Evolutionary conservation across 345 rosid genomes (phyloP).

Genomic region (Leavenworthia alabamica): DNA sequence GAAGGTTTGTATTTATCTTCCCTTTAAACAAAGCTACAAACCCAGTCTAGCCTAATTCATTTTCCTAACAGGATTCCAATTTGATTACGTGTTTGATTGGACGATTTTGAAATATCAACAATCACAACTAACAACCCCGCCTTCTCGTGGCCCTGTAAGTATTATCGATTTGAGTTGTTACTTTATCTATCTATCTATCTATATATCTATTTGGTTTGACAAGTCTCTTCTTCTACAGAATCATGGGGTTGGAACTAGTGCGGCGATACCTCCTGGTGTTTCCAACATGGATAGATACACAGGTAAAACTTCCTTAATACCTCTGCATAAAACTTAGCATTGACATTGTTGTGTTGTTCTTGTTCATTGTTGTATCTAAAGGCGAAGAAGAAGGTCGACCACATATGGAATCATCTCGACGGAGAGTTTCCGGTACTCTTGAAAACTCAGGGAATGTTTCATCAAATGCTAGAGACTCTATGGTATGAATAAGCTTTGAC

Average conservation of each 20-base stretch:
- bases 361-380: slow-evolving; percentile 13
- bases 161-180: neutral
- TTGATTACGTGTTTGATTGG: slow-evolving; percentile 97
- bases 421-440: slow-evolving; percentile 61
- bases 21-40: neutral
- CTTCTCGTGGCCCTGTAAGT: slow-evolving; percentile 43
- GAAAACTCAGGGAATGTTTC: slow-evolving; percentile 50
- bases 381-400: slow-evolving; percentile 56
- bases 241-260: slow-evolving; percentile 66
- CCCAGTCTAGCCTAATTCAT: neutral
- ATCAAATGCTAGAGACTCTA: slow-evolving; percentile 29
- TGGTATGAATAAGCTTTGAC: slow-evolving; percentile 40
- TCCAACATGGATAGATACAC: slow-evolving; percentile 50
- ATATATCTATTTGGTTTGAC: neutral
- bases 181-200: neutral
- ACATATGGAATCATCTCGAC: slow-evolving; percentile 59
- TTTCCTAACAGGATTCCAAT: slow-evolving; percentile 67
- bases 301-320: slow-evolving; percentile 36
- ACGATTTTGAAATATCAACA: slow-evolving; percentile 96
- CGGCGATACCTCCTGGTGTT: slow-evolving; percentile 50
- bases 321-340: slow-evolving; percentile 13
- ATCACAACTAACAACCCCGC: slow-evolving; percentile 77
- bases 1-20: slow-evolving; percentile 45
- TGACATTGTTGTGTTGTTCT: neutral
- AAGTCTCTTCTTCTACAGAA: slow-evolving; percentile 34